A percentile compares a stretch with the other conserved stretches of the same genome.
These are phyloP conservation scores for Myriosclerotinia duriaeana DNA, from an alignment of 2,329 filamentous ascomycete species.

Conservation along the genomic window DNA sequence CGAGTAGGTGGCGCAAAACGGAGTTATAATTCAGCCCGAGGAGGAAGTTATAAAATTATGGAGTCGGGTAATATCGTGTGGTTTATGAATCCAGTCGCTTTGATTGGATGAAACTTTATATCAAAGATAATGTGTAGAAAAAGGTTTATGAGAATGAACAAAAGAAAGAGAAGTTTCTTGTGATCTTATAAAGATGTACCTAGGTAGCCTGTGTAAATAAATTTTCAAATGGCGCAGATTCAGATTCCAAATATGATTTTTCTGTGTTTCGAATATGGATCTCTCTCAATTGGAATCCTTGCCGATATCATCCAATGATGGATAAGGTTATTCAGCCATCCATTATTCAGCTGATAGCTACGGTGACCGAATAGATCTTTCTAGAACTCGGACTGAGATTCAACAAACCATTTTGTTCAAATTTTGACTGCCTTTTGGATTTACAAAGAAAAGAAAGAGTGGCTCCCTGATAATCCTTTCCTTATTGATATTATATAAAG, in stretches of 20 bases:
- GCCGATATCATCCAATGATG: constrained; percentile 9
- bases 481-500: no score
- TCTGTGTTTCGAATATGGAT: no score
- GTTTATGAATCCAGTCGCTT: constrained; percentile 19
- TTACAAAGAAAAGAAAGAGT: no score
- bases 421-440: neutral
- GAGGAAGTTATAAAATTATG: neutral
- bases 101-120: constrained; percentile 18
- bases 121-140: neutral
- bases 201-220: neutral
- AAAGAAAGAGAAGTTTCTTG: neutral
- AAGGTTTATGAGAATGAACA: neutral
- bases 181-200: constrained; percentile 1
- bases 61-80: constrained; percentile 10
- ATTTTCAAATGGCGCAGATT: neutral
- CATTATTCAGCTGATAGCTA: constrained; percentile 16
- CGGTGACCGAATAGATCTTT: constrained; percentile 10
- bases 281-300: no score
- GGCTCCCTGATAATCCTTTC: no score
- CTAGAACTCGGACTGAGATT: no score
- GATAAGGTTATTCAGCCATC: constrained; percentile 7
- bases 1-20: constrained; percentile 10
- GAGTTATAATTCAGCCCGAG: constrained; percentile 2
- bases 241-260: constrained; percentile 5
- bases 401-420: no score